A percentile compares a stretch with the other conserved stretches of the same genome.
Conservation (phyloP, 1,139 yeast species). For the Geotrichum cucujoidarum region DNA sequence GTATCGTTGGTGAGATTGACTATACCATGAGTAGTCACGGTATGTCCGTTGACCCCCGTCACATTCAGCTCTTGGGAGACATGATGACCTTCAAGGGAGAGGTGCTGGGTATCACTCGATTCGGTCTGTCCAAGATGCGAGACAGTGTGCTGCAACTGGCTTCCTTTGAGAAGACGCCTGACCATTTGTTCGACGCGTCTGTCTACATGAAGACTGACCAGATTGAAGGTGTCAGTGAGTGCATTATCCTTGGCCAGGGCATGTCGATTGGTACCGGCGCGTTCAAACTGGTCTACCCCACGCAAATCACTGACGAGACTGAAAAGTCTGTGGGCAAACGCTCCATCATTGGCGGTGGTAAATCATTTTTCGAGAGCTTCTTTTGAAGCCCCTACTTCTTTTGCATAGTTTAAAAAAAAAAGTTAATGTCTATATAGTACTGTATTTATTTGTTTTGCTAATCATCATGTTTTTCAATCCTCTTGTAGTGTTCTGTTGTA, state of each 20-base stretch:
- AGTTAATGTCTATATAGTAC: neutral
- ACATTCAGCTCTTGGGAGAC: slow-evolving; percentile 92
- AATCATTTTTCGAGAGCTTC: slow-evolving; percentile 19
- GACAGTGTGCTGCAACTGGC: slow-evolving; percentile 96
- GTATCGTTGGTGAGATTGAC: slow-evolving; percentile 90
- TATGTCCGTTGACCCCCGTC: slow-evolving; percentile 99
- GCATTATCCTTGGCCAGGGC: slow-evolving; percentile 95
- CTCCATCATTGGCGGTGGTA: slow-evolving; percentile 16
- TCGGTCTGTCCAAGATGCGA: slow-evolving; percentile 97
- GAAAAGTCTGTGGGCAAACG: slow-evolving; percentile 18
- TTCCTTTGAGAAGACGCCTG: slow-evolving; percentile 96
- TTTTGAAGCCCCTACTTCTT: too few relatives aligned
- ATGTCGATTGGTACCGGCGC: slow-evolving; percentile 98
- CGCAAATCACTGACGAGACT: slow-evolving; percentile 22
- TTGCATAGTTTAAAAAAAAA: neutral
- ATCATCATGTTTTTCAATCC: too few relatives aligned
- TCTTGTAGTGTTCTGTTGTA: too few relatives aligned
- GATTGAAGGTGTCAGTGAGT: slow-evolving; percentile 96
- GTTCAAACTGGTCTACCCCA: slow-evolving; percentile 56
- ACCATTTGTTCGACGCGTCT: slow-evolving; percentile 96
- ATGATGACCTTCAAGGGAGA: slow-evolving; percentile 99
- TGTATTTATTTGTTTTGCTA: too few relatives aligned
- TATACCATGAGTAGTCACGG: slow-evolving; percentile 99
- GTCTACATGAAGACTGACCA: slow-evolving; percentile 94
- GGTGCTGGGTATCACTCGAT: slow-evolving; percentile 94